A percentile compares a stretch with the other conserved stretches of the same genome.
These are phyloP conservation scores for Quercus berberidifolia DNA, from an alignment of 306 rosid species.

Conservation along the genomic window DNA sequence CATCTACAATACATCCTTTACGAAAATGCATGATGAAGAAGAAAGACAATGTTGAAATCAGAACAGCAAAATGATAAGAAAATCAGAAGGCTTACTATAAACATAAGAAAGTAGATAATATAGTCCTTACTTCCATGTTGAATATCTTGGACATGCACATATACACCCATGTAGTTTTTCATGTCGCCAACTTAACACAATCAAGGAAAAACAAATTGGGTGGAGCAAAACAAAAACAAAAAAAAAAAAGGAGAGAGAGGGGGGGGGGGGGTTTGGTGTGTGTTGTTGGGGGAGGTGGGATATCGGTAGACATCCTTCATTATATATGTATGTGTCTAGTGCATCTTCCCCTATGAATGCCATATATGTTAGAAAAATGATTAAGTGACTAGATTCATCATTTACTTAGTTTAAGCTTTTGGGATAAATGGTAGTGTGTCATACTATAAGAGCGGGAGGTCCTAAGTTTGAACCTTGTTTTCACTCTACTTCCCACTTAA, in stretches of 20 bases:
- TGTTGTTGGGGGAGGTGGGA: no score
- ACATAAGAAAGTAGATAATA: neutral
- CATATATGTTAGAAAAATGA: no score
- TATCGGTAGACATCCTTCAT: neutral
- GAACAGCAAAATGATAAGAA: neutral
- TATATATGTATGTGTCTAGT: no score
- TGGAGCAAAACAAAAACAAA: neutral
- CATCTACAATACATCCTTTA: neutral
- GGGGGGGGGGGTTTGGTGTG: neutral
- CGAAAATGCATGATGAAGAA: neutral
- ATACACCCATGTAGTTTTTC: neutral
- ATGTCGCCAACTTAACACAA: neutral
- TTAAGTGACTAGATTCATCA: no score
- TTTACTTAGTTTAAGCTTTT: no score
- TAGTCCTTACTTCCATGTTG: neutral
- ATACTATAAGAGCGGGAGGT: no score
- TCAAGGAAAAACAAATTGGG: no score
- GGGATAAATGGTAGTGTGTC: no score
- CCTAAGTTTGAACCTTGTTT: no score
- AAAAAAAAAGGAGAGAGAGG: no score
- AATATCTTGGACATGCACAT: neutral
- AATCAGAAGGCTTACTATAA: neutral
- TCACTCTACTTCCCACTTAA: no score
- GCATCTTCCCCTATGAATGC: no score
- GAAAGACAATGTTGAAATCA: neutral